phyloP scores from a whole-genome alignment of 2,329 filamentous ascomycete species.

The Phymatotrichopsis omnivora region DNA sequence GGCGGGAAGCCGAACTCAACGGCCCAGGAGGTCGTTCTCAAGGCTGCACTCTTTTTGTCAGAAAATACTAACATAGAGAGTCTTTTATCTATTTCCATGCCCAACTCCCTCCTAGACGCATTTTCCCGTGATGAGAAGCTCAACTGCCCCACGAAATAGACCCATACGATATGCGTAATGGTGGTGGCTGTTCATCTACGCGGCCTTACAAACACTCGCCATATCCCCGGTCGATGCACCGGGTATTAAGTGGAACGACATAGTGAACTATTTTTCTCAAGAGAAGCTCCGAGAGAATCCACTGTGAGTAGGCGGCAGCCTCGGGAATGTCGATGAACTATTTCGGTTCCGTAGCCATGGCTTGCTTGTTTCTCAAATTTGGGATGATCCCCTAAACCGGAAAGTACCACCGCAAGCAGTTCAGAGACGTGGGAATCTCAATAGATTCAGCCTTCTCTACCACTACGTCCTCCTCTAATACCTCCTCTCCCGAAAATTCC shows the following conservation, averaged over 20 bases:
- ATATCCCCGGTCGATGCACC: slow-evolving; percentile 50
- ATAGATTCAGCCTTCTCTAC: neutral
- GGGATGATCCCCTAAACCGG: too few species aligned
- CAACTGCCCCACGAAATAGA: too few species aligned
- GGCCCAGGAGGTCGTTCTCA: too few species aligned
- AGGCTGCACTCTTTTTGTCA: too few species aligned
- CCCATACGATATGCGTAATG: too few species aligned
- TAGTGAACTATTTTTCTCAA: slow-evolving; percentile 49
- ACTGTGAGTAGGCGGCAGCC: slow-evolving; percentile 42
- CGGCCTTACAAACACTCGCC: slow-evolving; percentile 50
- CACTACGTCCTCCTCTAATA: neutral
- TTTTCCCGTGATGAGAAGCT: too few species aligned
- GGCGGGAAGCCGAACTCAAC: too few species aligned
- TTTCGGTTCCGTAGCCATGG: slow-evolving; percentile 46
- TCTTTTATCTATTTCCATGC: too few species aligned
- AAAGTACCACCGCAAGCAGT: too few species aligned
- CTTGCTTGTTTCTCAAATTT: slow-evolving; percentile 41
- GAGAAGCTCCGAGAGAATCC: slow-evolving; percentile 46
- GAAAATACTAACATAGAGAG: too few species aligned
- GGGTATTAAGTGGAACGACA: slow-evolving; percentile 44
- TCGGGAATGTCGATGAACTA: slow-evolving; percentile 36
- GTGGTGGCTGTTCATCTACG: slow-evolving; percentile 54
- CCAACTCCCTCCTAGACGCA: too few species aligned
- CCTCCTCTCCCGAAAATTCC: neutral
- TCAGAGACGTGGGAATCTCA: slow-evolving; percentile 1